A percentile compares a stretch with the other conserved stretches of the same genome.
Conservation (phyloP, 371 early-diverging fungal species). For the Rhizopus microsporus region DNA sequence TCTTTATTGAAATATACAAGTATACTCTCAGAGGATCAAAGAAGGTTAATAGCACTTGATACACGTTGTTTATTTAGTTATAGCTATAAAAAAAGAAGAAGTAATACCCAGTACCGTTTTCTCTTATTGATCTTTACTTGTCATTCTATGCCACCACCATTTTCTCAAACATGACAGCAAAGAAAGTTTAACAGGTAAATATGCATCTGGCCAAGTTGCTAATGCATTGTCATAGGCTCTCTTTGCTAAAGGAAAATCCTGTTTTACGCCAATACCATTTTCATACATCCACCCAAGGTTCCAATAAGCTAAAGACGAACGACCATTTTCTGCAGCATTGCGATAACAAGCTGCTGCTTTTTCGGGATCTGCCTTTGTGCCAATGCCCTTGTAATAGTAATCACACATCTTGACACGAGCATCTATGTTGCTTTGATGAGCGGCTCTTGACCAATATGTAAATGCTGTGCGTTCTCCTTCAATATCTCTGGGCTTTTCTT, state of each 20-base stretch:
- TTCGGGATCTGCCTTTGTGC: slow-evolving; percentile 66
- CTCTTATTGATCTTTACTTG: no score
- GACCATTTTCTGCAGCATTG: slow-evolving; percentile 83
- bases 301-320: slow-evolving; percentile 90
- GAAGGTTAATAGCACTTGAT: no score
- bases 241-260: slow-evolving; percentile 92
- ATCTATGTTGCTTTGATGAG: slow-evolving; percentile 92
- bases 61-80: no score
- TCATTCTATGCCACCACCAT: not conserved
- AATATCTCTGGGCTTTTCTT: slow-evolving; percentile 2
- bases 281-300: slow-evolving; percentile 98
- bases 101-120: no score
- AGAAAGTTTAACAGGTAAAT: slow-evolving; percentile 80
- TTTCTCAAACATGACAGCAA: slow-evolving; percentile 35
- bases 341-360: slow-evolving; percentile 87
- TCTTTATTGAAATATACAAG: no score
- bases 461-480: slow-evolving; percentile 62
- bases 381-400: slow-evolving; percentile 89
- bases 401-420: slow-evolving; percentile 93
- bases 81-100: no score
- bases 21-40: no score
- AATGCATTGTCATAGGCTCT: slow-evolving; percentile 85
- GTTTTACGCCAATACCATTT: slow-evolving; percentile 84
- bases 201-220: slow-evolving; percentile 75
- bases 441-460: slow-evolving; percentile 91